Percentiles rank a stretch among this genome's conserved stretches.
These are phyloP conservation scores for Aquilaria agallochum DNA, from an alignment of 441 rosid genomes.

Conservation along the genomic window DNA sequence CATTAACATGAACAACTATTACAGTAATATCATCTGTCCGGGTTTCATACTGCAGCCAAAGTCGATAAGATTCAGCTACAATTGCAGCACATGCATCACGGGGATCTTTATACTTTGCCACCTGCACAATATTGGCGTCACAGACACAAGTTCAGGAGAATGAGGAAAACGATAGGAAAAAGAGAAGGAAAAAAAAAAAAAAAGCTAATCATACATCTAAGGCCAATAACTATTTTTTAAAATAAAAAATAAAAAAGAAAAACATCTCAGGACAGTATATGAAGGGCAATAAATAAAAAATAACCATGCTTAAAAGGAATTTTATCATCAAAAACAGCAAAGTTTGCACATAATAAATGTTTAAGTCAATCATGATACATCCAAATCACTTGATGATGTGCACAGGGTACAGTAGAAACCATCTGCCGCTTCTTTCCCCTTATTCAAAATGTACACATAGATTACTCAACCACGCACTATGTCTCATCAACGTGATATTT, in stretches of 20 bases:
- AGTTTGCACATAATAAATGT: too few species aligned
- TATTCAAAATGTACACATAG: too few species aligned
- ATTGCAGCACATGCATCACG: slow-evolving; percentile 99
- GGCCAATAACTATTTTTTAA: neutral
- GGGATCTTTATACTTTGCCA: slow-evolving; percentile 93
- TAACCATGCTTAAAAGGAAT: neutral
- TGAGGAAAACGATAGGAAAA: slow-evolving; percentile 1
- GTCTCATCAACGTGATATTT: too few species aligned
- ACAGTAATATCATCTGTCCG: slow-evolving; percentile 99
- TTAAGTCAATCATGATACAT: too few species aligned
- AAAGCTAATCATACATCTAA: neutral
- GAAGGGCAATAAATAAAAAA: slow-evolving; percentile 1
- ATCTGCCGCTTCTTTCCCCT: too few species aligned
- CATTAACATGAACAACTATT: slow-evolving; percentile 89
- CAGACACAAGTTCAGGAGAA: neutral
- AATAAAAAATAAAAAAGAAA: neutral
- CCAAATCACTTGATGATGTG: too few species aligned
- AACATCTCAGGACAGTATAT: neutral
- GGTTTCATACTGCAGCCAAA: slow-evolving; percentile 99
- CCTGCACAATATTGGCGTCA: slow-evolving; percentile 38
- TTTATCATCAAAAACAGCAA: too few species aligned
- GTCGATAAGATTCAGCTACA: slow-evolving; percentile 98
- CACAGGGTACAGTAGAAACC: too few species aligned
- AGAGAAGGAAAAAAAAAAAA: neutral
- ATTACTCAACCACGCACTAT: too few species aligned